Base-by-base conservation (phyloP, 169 alveolate species). In the Sarcocystis neurona region DNA sequence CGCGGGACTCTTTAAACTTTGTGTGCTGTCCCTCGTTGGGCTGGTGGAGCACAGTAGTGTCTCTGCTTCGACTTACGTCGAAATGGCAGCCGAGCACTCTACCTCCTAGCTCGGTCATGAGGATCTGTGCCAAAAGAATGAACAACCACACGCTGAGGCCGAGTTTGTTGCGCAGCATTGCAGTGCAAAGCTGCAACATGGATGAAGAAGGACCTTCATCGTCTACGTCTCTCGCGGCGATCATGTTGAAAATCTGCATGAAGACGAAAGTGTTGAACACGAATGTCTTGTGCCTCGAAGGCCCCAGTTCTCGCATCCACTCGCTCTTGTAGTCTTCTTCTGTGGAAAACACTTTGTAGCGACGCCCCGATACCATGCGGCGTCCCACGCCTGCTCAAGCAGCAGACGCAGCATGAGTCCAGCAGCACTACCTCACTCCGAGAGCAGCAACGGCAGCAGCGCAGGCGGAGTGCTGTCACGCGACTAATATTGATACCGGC, bases 231-330 rank as follows among this genome's bases (percentile, higher is more conserved):
- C 99, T 90, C 39, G 97, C 95, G 90, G 96, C 97, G 66, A 97
- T 68, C 94, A 93, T 93, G 93, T 97, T 97, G 66, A 84, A 85
- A 23, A 90, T 37, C 85, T 96, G 96, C 93, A 97, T 88, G 90
- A 95, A 79, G 32, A 97, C 98, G 88, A 97, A 97, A n/a, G 96
- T 95, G 86, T 96, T 97, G 87, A 97, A 97, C 15, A 97, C 94
- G 43, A 94, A 82, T 23, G 99, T 95, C 92, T 94, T 89, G 92
- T 96, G 98, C 34, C 97, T 92, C 2, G 98, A 89, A 0, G 97
- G 96, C 74, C 93, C 93, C 48, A 85, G 44, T 15, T 70, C 85
- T 4, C 87, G 41, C 46, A 56, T 27, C 93, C 91, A 85, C 37
- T 88, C 84, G 30, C 41, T 82, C 34, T 77, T 75, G 89, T 90